phyloP scores from a whole-genome alignment of 2,329 filamentous ascomycete genomes.

The Fusarium praegraminearum region DNA sequence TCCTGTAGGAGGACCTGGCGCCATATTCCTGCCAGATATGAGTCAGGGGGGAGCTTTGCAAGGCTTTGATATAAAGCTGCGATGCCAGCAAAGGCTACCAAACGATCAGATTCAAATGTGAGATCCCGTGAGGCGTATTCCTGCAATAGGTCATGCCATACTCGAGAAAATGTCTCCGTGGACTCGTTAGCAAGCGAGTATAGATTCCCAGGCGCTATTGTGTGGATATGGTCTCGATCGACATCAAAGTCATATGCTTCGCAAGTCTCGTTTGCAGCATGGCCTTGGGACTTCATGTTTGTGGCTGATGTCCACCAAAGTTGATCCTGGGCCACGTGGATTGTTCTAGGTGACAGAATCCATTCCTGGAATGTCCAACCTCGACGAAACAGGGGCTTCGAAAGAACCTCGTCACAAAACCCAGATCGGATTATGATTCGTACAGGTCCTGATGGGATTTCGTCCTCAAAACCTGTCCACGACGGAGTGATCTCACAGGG shows the following conservation, averaged over 20 bases:
- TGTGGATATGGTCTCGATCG: conserved; percentile 1
- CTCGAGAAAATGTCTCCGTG: neutral
- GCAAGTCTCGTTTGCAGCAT: conserved; percentile 37
- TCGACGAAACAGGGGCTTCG: conserved; percentile 31
- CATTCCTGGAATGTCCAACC: conserved; percentile 40
- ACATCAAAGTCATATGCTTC: conserved; percentile 28
- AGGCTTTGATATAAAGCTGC: conserved; percentile 25
- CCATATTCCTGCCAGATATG: conserved; percentile 35
- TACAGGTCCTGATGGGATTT: conserved; percentile 15
- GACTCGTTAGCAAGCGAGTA: conserved; percentile 14
- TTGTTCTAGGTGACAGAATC: conserved; percentile 34
- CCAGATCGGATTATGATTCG: conserved; percentile 26
- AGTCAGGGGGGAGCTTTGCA: conserved; percentile 11
- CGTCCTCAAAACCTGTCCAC: conserved; percentile 25
- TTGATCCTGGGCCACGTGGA: conserved; percentile 34
- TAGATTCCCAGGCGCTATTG: conserved; percentile 20
- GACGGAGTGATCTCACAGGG: conserved; percentile 28
- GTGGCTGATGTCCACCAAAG: conserved; percentile 38
- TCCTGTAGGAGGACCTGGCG: conserved; percentile 25
- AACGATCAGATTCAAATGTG: conserved; percentile 35
- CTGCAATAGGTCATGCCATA: conserved; percentile 29
- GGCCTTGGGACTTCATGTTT: conserved; percentile 21
- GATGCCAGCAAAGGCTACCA: conserved; percentile 36
- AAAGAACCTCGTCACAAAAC: conserved; percentile 34
- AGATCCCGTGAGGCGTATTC: conserved; percentile 33